Base-by-base conservation (phyloP, 371 early-diverging fungal species). In the Funneliformis caledonium region DNA sequence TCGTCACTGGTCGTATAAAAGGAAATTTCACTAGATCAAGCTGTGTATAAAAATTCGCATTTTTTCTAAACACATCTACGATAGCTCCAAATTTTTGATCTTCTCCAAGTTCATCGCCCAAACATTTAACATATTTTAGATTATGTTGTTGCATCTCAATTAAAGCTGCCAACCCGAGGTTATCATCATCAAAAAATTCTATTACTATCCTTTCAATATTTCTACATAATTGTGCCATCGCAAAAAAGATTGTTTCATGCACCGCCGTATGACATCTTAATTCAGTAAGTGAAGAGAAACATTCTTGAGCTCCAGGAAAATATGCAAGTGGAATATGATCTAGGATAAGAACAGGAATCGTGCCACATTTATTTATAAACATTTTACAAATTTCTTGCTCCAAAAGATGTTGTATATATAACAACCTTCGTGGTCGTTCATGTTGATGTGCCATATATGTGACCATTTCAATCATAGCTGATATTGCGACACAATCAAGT, bases 311-410 rank as follows among this genome's bases (percentile, higher is more conserved):
- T 6, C 67, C 67, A 33, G 67, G 67, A 33, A 67, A 67, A 26
- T 37, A 67, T 12, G 67, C 14, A 11, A 67, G 8, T 22, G 42
- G 42, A 1, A 67, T 31, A 26, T 22, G 26, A 22, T 62, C 42
- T 16, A 67, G 16, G 6, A 33, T 26, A 26, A 67, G 42, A 12
- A 6, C 16, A 12, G 31, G 31, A 31, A 67, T 37, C 9, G 67
- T 31, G 9, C 6, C 5, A 67, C 42, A 31, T 67, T 14, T 22
- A 42, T 37, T 42, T 67, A 67, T 67, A 3, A 67, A 67, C 33
- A 67, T 31, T 67, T 67, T 67, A 14, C 42, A 67, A 12, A 67
- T 67, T 67, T 67, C 67, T 42, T 67, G 42, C 7, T 37, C 16
- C 16, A 67, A 67, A 67, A 67, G 67, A 9, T 67, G 31, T 37